Evolutionary conservation across 2,329 filamentous ascomycete genomes (phyloP), one percentile per base, ranked within the genome.

Genomic region (Xylaria polymorpha): DNA sequence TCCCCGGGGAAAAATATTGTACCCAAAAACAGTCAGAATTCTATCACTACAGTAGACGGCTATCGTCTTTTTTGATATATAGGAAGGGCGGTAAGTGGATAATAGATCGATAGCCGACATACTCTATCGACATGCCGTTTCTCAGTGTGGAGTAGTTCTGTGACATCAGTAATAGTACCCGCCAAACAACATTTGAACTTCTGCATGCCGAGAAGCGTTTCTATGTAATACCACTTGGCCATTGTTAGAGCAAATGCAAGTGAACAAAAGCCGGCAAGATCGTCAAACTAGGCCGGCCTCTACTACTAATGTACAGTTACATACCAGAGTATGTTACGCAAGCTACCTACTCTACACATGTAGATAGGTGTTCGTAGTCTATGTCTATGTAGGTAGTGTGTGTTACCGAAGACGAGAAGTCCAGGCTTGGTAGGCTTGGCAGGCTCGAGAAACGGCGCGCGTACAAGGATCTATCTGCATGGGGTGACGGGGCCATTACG

Each of bases 381-480:
- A n/a, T 29, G 25, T 29, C 4, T 4, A 4, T 29, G 25, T 4
- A 29, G 25, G 3, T 35, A 35, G 41, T 32, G 25, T 46, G 51
- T 25, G 14, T 57, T 57, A 43, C 55, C 37, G 20, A 57, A 22
- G 55, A 37, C 55, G 37, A 57, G 20, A 57, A 57, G 35, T 32
- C 14, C 3, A 20, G 55, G 37, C 55, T 43, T 29, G 35, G 53
- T 15, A 55, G 22, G 22, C 15, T 32, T 25, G 29, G 50, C 50
- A 14, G 35, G 32, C 55, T 57, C 55, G 55, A 57, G 55, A 37
- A 53, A 57, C 37, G 55, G 55, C 14, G 20, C n/a, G 39, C 55
- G 55, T 43, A 37, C 55, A 57, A 57, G 55, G 55, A 43, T 57
- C 37, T 29, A 25, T 60, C 8, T 35, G 57, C 57, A 48, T 60